Percentiles rank a stretch among this genome's conserved stretches.
Conservation (phyloP, 1,284 basidiomycete genomes). For the Earliella scabrosa region DNA sequence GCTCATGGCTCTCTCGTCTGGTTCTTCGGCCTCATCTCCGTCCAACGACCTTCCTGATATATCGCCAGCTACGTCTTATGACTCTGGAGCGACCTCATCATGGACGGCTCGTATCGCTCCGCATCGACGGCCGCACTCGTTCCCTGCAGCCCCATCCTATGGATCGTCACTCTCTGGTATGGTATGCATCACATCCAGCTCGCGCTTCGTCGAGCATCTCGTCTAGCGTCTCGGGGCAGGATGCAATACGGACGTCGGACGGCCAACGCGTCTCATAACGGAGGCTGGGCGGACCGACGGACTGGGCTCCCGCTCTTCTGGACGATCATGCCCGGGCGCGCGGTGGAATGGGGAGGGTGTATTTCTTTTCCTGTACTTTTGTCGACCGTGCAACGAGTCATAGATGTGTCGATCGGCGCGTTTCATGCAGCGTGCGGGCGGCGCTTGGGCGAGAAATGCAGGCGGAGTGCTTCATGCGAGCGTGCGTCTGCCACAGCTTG, state of each 20-base stretch:
- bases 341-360: neutral
- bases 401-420: neutral
- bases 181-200: constrained; percentile 15
- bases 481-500: neutral
- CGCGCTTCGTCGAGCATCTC: constrained; percentile 24
- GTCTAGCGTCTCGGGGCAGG: neutral
- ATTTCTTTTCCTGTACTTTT: neutral
- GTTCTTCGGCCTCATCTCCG: constrained; percentile 3
- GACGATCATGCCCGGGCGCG: neutral
- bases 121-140: constrained; percentile 5
- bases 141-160: neutral
- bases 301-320: constrained; percentile 11
- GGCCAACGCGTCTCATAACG: neutral
- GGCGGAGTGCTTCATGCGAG: neutral
- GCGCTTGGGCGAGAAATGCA: neutral
- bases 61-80: constrained; percentile 6
- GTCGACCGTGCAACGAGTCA: neutral
- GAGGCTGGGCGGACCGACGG: constrained; percentile 12
- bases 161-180: constrained; percentile 2
- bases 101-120: constrained; percentile 6
- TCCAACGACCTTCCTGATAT: neutral
- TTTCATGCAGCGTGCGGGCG: neutral
- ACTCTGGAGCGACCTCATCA: constrained; percentile 8
- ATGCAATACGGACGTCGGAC: neutral
- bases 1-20: constrained; percentile 1